phyloP scores from a whole-genome alignment of 2,329 filamentous ascomycete genomes.

The Talaromyces sp. region DNA sequence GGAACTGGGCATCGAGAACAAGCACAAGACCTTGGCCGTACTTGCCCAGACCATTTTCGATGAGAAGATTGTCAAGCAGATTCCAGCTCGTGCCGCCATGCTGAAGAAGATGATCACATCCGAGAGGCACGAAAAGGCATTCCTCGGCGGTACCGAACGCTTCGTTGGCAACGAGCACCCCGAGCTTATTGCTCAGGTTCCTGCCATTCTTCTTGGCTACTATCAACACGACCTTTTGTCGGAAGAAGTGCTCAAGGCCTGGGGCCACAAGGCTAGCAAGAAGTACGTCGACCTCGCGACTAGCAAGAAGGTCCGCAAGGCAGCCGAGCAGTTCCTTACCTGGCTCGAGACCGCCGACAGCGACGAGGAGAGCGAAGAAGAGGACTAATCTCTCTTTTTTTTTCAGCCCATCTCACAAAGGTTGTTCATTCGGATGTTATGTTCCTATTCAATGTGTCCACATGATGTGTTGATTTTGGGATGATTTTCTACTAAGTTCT shows the following conservation, averaged over 20 bases:
- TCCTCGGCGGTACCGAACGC: slow-evolving; percentile 91
- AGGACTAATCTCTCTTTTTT: slow-evolving; percentile 34
- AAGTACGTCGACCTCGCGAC: slow-evolving; percentile 88
- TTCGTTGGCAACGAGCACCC: slow-evolving; percentile 78
- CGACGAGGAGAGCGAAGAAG: slow-evolving; percentile 58
- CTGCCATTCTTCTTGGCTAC: slow-evolving; percentile 80
- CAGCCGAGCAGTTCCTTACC: slow-evolving; percentile 85
- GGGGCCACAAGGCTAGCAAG: slow-evolving; percentile 95
- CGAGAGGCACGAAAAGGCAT: slow-evolving; percentile 90
- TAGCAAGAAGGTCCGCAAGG: slow-evolving; percentile 93
- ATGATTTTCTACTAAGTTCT: neutral
- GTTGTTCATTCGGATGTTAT: neutral
- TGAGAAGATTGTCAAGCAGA: slow-evolving; percentile 81
- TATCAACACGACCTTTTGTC: slow-evolving; percentile 85
- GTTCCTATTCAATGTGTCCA: neutral
- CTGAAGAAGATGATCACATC: slow-evolving; percentile 89
- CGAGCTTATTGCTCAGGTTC: slow-evolving; percentile 69
- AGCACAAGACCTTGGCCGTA: slow-evolving; percentile 88
- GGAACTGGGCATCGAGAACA: slow-evolving; percentile 87
- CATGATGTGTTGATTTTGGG: neutral
- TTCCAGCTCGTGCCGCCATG: slow-evolving; percentile 74
- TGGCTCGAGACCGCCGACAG: slow-evolving; percentile 87
- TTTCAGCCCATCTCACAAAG: neutral
- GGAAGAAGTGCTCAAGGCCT: slow-evolving; percentile 83
- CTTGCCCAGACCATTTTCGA: slow-evolving; percentile 92